Base-by-base conservation (phyloP, 371 early-diverging fungal species). In the Haplosporangium sp. region DNA sequence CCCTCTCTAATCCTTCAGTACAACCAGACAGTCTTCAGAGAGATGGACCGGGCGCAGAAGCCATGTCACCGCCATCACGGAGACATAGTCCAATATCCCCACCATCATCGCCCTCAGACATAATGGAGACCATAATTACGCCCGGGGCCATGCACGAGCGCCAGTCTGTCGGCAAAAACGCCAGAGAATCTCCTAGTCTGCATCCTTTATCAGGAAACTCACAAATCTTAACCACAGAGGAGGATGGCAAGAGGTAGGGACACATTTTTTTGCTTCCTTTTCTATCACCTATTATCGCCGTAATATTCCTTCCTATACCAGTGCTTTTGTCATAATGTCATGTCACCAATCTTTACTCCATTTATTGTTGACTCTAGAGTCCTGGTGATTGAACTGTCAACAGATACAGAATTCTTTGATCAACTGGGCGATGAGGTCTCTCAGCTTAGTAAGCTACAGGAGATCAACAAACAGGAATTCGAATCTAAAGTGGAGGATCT, bases 371-470 rank as follows among this genome's bases (percentile, higher is more conserved):
- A 23, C 5, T 8, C 18, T 60, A 86, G 87, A 29, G 81, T 83
- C 3, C 48, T 89, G 1, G 85, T 86, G 29, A 84, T 89, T 47
- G 88, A 89, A 48, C 61, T 89, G 41, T 83, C 86, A 52, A 83
- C 81, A 12, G 90, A 90, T 58, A 85, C 88, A 29, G 89, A 87
- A 47, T 90, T 90, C 61, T 88, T 90, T 75, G 80, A 84, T 58
- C 81, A 82, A 43, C 56, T 90, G 52, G 82, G 85, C 58, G 79
- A 83, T 14, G 88, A 87, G 67, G 50, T 90, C 6, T 64, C 83
- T 2, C 82, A 77, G 81, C 83, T 60, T 67, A 82, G 47, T 57
- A 67, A 53, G 45, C 86, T 65, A 76, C 86, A 82, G 63, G 67
- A 64, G 69, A 67, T 50, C 73, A 85, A 11, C 51, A 76, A 60